These are phyloP conservation scores for Phytophthora nicotianae DNA, from an alignment of 352 stramenopile species.

Conservation along the genomic window DNA sequence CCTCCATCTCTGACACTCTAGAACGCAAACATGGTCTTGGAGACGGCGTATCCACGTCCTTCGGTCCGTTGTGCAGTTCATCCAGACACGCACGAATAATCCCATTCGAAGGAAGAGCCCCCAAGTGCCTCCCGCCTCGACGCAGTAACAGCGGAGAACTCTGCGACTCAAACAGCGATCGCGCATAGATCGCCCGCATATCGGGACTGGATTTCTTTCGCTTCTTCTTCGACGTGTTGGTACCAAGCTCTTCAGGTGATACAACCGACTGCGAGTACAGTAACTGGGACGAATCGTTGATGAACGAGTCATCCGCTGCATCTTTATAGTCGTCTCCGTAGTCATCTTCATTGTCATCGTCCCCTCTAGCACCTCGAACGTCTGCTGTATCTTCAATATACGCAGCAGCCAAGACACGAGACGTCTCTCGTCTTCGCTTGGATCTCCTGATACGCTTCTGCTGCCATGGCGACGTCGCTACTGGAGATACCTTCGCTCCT, in stretches of 20 bases:
- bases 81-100: slow-evolving; percentile 74
- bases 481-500: slow-evolving; percentile 18
- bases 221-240: slow-evolving; percentile 28
- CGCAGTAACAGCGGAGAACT: slow-evolving; percentile 33
- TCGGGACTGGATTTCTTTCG: slow-evolving; percentile 43
- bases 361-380: slow-evolving; percentile 51
- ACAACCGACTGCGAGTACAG: slow-evolving; percentile 66
- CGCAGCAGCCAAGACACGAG: slow-evolving; percentile 40
- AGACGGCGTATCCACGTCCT: slow-evolving; percentile 13
- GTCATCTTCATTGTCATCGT: slow-evolving; percentile 72
- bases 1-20: neutral
- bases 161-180: slow-evolving; percentile 69
- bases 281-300: slow-evolving; percentile 84
- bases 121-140: slow-evolving; percentile 44
- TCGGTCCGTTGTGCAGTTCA: slow-evolving; percentile 36
- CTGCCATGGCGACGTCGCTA: slow-evolving; percentile 51
- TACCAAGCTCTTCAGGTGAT: slow-evolving; percentile 27
- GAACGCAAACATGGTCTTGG: slow-evolving; percentile 15
- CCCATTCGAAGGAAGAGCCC: slow-evolving; percentile 51
- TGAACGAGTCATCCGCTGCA: slow-evolving; percentile 71
- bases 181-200: slow-evolving; percentile 83
- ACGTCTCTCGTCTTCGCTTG: slow-evolving; percentile 45
- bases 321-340: slow-evolving; percentile 62
- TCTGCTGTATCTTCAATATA: slow-evolving; percentile 79
- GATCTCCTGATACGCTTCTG: slow-evolving; percentile 66